Base-by-base conservation (phyloP, 202 grass and related monocot genomes). In the Setaria viridis region DNA sequence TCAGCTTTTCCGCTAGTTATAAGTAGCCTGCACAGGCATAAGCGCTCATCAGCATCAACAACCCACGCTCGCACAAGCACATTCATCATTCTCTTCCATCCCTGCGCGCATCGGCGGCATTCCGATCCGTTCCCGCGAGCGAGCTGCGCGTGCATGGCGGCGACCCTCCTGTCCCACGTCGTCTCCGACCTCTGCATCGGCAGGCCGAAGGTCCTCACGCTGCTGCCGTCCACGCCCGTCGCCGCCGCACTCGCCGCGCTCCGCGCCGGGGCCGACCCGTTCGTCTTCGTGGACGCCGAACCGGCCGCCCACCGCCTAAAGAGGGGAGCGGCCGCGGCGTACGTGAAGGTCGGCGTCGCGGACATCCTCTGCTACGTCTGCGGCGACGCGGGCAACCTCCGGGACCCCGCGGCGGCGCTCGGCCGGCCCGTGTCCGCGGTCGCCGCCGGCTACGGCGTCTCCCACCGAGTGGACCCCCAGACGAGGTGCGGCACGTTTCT, bases 161-260 rank as follows among this genome's bases (percentile, higher is more conserved):
- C 82, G 35, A 87, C 33, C 62, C 80, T 98, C 41, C 74, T 90
- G 11, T 91, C 74, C 62, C 86, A 95, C 86, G 95, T 95, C 63
- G 89, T 92, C 72, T 95, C 93, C 77, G 95, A 98, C 69, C 89
- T 98, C 67, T 98, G 95, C 91, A 98, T 98, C 84, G 95, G 93
- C 78, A 98, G 90, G 85, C 95, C 91, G 80, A 82, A 78, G 60
- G 87, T 94, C 80, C 94, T 87, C 67, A 83, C 86, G 74, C 83
- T 98, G 11, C 93, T 84, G 37, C 84, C 84, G 58, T 91, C 91
- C 49, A 91, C 89, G 9, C 57, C 86, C 25, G 48, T 95, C 65
- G 86, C 85, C 13, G 89, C 88, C 48, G 91, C 71, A 11, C 83
- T 98, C 47, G 80, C 77, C 72, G 72, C 81, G 46, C 85, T 94